A percentile compares a stretch with the other conserved stretches of the same genome.
Evolutionary conservation across 2,329 filamentous ascomycete genomes (phyloP).

Genomic region (Diatrype stigma): DNA sequence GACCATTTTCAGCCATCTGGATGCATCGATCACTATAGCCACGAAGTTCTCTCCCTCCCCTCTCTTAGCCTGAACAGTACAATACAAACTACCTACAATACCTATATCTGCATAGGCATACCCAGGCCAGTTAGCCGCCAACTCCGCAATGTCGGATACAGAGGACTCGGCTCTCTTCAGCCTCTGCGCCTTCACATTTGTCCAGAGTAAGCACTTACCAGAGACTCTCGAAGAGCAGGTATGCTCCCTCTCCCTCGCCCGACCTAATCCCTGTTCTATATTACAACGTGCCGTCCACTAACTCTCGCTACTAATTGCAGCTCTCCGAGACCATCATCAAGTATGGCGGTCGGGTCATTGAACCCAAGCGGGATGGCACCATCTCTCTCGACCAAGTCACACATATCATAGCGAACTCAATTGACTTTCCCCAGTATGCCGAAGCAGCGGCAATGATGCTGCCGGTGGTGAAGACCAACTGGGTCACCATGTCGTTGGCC

Average conservation of each 20-base stretch:
- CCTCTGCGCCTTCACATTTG: conserved; percentile 24
- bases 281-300: conserved; percentile 7
- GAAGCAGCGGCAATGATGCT: conserved; percentile 72
- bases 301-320: conserved; percentile 24
- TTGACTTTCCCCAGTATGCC: conserved; percentile 87
- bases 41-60: too few relatives aligned
- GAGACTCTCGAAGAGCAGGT: conserved; percentile 23
- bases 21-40: not conserved
- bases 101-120: too few relatives aligned
- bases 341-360: conserved; percentile 47
- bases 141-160: conserved; percentile 21
- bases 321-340: conserved; percentile 39
- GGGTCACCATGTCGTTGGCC: conserved; percentile 69
- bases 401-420: conserved; percentile 64
- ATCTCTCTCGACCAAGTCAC: conserved; percentile 45
- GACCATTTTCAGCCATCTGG: not conserved
- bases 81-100: too few relatives aligned
- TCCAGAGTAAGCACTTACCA: conserved; percentile 20
- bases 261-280: not conserved
- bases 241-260: conserved; percentile 10
- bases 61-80: too few relatives aligned
- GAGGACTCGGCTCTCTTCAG: conserved; percentile 20
- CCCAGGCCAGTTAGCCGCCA: not conserved
- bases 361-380: conserved; percentile 44
- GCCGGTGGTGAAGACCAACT: conserved; percentile 76